Evolutionary conservation across 1,284 basidiomycete species (phyloP).

Genomic region (Marasmius tenuissimus): DNA sequence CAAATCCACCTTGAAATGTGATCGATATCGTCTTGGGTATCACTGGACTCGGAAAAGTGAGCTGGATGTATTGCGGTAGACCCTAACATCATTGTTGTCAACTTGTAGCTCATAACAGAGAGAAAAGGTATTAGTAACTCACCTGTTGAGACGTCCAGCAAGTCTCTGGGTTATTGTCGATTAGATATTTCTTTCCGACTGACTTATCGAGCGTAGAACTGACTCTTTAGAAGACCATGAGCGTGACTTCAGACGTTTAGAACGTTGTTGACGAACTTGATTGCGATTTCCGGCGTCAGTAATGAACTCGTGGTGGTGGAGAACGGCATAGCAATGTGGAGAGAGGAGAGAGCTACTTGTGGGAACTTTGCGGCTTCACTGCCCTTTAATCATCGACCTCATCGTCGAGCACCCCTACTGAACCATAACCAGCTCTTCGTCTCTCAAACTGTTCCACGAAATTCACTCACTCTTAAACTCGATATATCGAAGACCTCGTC

Average conservation of each 20-base stretch:
- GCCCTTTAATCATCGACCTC: not conserved
- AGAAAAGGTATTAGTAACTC: conserved; percentile 15
- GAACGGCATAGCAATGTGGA: not conserved
- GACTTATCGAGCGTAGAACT: conserved; percentile 83
- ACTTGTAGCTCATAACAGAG: not conserved
- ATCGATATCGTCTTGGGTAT: conserved; percentile 55
- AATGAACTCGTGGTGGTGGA: conserved; percentile 24
- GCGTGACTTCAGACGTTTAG: conserved; percentile 7
- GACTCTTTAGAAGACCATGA: conserved; percentile 48
- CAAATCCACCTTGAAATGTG: conserved; percentile 84
- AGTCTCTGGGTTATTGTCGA: conserved; percentile 72
- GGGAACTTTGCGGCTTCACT: not conserved
- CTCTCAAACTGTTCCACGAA: no score
- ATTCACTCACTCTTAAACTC: no score
- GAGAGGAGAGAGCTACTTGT: not conserved
- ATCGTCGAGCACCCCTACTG: not conserved
- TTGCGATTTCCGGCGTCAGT: conserved; percentile 45
- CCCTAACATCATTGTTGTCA: conserved; percentile 42
- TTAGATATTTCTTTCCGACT: conserved; percentile 67
- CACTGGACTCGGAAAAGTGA: conserved; percentile 54
- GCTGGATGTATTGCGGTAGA: conserved; percentile 70
- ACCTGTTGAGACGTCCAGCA: conserved; percentile 86
- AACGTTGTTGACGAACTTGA: conserved; percentile 43
- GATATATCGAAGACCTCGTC: no score
- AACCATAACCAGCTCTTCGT: no score